phyloP scores from a whole-genome alignment of 176 grass and related monocot genomes.

The Phyllostachys edulis region DNA sequence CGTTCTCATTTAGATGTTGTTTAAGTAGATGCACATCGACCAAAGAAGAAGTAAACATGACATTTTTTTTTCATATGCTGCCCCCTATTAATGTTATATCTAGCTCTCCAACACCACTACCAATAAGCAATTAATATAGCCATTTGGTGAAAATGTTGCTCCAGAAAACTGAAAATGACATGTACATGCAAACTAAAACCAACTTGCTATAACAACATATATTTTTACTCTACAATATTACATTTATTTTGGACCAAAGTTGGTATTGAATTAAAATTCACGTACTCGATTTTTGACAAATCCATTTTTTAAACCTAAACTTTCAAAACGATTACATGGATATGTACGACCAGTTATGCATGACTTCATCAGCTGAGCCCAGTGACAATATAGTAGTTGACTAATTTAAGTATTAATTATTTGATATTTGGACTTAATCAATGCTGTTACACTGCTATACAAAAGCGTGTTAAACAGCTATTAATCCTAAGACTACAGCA shows the following conservation, averaged over 20 bases:
- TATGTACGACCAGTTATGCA: constrained; percentile 3
- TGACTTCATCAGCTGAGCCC: background rate
- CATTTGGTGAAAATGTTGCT: background rate
- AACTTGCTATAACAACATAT: background rate
- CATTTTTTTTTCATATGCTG: background rate
- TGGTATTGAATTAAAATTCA: background rate
- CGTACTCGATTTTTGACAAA: background rate
- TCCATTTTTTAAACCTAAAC: background rate
- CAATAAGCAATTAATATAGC: background rate
- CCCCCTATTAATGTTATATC: background rate
- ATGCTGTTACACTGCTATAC: background rate
- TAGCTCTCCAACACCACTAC: background rate
- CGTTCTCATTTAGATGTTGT: no score
- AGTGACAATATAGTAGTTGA: background rate
- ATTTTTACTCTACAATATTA: background rate
- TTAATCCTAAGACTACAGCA: constrained; percentile 6
- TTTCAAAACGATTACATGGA: background rate
- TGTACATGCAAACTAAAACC: background rate
- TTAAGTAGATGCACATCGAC: no score
- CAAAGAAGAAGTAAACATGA: background rate
- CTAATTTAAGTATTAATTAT: background rate
- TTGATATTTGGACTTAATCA: constrained; percentile 1
- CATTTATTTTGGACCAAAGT: background rate
- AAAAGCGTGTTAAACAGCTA: constrained; percentile 13
- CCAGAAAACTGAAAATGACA: background rate